A percentile compares a stretch with the other conserved stretches of the same genome.
Evolutionary conservation across 176 grass and related monocot species (phyloP).

Genomic region (Tillandsia leiboldiana): DNA sequence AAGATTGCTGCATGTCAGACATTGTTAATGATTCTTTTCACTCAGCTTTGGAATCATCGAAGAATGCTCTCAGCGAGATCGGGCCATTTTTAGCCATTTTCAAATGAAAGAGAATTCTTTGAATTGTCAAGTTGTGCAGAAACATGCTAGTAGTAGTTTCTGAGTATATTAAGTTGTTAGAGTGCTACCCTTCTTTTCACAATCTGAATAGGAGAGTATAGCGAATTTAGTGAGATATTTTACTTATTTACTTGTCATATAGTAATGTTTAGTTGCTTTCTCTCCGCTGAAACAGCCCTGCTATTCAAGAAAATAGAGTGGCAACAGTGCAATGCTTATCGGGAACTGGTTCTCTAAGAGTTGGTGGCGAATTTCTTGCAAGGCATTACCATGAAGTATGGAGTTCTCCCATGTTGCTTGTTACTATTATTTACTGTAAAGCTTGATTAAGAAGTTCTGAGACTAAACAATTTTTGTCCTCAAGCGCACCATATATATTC

Average conservation of each 20-base stretch:
- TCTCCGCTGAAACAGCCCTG: constrained; percentile 34
- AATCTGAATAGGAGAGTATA: not conserved
- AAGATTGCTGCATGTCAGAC: no score
- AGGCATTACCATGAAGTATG: constrained; percentile 86
- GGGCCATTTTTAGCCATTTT: no score
- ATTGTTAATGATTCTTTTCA: no score
- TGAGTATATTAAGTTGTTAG: no score
- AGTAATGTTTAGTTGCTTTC: constrained; percentile 4
- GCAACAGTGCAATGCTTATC: constrained; percentile 83
- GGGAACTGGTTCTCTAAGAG: constrained; percentile 87
- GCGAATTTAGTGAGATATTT: not conserved
- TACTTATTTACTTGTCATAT: not conserved
- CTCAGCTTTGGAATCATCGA: no score
- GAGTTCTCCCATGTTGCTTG: not conserved
- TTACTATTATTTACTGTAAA: not conserved
- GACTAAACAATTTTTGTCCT: not conserved
- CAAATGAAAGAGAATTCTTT: no score
- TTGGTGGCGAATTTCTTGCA: constrained; percentile 92
- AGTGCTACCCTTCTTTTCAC: not conserved
- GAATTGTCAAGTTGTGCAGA: no score
- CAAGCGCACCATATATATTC: constrained; percentile 73
- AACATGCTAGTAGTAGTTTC: no score
- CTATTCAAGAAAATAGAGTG: constrained; percentile 84
- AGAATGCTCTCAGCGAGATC: no score
- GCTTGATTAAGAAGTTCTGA: not conserved